Base-by-base conservation (phyloP, 202 grass and related monocot genomes). In the Bolboschoenoplectus hybrid region DNA sequence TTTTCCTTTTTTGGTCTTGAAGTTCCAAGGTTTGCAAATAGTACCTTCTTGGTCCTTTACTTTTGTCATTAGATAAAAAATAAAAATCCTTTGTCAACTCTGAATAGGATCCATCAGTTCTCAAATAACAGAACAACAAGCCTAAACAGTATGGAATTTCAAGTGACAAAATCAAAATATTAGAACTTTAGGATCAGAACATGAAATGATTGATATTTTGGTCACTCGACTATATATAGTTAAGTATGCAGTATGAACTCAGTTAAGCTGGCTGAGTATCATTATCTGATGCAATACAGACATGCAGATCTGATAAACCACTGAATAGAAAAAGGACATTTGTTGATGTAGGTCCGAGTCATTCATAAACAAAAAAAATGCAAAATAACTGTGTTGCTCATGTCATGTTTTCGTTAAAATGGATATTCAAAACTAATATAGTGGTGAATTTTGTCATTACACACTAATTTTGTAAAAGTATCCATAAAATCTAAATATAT, bases 401-500 rank as follows among this genome's bases (percentile, higher is more conserved):
- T 76, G 20, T 36, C 1, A 56, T 78, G 16, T 78, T 73, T 39
- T 39, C 39, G 74, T 39, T 78, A 38, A 78, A 26, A 39, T 7
- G 58, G 7, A 6, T 38, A 38, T 16, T 80, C 5, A 72, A 62
- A 67, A 58, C 74, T 68, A 58, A 89, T 87, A 71, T 8, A 84
- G 78, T 11, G 1, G 6, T 41, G 49, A 32, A 50, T 9, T 19
- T 66, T 79, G 6, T 53, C 26, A 39, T 74, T 56, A 58, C 51
- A 58, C 40, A 50, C 3, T 4, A 16, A 43, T 7, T 67, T 81
- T 75, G 44, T 68, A 57, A 46, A 40, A 89, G 84, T n/a, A 72
- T 75, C 84, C 17, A 71, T 43, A 14, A 16, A 50, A 51, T 87
- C 40, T 62, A 82, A 61, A 74, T 85, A 67, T 49, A 87, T 26